Conservation (phyloP, 129 eudicot genomes). For the Flaveria sonorensis region DNA sequence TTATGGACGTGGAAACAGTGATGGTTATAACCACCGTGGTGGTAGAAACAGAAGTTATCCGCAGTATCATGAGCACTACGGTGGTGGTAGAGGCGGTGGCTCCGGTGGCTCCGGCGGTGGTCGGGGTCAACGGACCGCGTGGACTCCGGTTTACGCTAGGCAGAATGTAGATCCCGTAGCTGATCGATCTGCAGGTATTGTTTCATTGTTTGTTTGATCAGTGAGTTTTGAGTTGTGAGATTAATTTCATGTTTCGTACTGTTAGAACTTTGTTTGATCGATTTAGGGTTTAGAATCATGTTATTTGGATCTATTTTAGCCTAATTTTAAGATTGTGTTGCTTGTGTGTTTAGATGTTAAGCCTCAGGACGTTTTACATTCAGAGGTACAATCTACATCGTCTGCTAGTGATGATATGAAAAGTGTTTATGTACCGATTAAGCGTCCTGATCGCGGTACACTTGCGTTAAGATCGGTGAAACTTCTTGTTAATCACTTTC, state of each 20-base stretch:
- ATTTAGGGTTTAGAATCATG: too few relatives aligned
- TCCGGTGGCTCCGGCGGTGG: conserved; percentile 2
- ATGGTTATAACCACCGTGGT: not conserved
- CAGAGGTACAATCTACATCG: not conserved
- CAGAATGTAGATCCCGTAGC: conserved; percentile 16
- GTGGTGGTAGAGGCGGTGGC: conserved; percentile 7
- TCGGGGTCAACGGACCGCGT: conserved; percentile 1
- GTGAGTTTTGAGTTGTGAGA: not conserved
- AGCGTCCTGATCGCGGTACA: conserved; percentile 57
- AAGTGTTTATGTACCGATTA: conserved; percentile 38
- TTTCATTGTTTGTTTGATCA: too few relatives aligned
- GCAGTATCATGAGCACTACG: not conserved
- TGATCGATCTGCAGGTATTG: not conserved
- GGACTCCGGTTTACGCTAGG: conserved; percentile 5
- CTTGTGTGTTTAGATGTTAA: not conserved
- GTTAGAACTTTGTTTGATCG: too few relatives aligned
- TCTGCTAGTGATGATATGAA: not conserved
- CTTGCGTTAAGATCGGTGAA: conserved; percentile 24
- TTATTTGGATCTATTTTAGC: not conserved
- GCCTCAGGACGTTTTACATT: conserved; percentile 24
- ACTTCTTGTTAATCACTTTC: conserved; percentile 66
- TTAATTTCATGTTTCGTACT: not conserved
- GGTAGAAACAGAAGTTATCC: not conserved
- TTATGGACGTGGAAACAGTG: too few relatives aligned
- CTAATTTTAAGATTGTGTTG: not conserved